These are phyloP conservation scores for Pseudevernia furfuracea DNA, from an alignment of 495 filamentous ascomycete genomes.

Conservation along the genomic window DNA sequence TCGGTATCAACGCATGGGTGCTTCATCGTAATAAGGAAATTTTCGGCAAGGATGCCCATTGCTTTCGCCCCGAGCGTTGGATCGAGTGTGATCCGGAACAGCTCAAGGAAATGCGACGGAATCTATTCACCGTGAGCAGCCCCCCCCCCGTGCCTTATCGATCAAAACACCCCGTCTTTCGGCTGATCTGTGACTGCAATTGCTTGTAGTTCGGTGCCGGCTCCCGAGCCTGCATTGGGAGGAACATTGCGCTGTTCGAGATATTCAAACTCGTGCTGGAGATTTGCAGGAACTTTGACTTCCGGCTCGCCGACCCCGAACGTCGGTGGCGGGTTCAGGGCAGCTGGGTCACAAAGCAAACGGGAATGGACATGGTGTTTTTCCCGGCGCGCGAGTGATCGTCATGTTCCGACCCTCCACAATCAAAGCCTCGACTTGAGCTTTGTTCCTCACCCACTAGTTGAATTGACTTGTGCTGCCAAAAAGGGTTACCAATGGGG, in stretches of 20 bases:
- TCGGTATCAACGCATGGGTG: constrained; percentile 56
- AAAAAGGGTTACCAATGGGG: no score
- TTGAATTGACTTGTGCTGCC: no score
- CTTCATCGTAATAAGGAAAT: constrained; percentile 49
- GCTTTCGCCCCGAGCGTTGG: constrained; percentile 54
- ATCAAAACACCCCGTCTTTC: no score
- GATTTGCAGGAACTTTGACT: constrained; percentile 3
- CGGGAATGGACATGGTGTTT: constrained; percentile 12
- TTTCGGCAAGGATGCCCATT: constrained; percentile 52
- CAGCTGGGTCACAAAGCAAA: constrained; percentile 13
- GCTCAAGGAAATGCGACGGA: constrained; percentile 49
- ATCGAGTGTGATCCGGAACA: constrained; percentile 37
- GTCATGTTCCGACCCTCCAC: no score
- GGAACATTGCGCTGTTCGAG: constrained; percentile 6
- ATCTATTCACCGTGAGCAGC: constrained; percentile 36
- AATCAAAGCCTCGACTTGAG: no score
- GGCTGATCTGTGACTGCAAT: no score
- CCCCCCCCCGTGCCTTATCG: not conserved
- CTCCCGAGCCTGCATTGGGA: constrained; percentile 9
- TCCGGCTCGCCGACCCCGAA: not conserved
- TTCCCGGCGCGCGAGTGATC: no score
- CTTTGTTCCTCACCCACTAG: no score
- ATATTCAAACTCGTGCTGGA: constrained; percentile 5
- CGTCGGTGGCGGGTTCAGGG: constrained; percentile 5
- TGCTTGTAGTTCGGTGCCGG: constrained; percentile 11